Conservation (phyloP, 1,284 basidiomycete species). For the Apiotrichum veenhuisii region DNA sequence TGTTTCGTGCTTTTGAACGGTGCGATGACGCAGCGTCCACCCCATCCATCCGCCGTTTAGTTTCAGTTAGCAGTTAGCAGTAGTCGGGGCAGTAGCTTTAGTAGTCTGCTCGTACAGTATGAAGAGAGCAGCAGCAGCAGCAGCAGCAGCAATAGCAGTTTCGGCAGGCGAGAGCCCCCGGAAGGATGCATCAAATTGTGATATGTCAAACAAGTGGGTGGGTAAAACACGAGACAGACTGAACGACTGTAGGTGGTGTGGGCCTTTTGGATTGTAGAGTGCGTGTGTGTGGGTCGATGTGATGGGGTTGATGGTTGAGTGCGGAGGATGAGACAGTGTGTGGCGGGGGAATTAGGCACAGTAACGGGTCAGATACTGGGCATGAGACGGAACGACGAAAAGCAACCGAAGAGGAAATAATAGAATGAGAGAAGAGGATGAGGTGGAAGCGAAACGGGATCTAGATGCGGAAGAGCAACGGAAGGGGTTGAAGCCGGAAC, state of each 20-base stretch:
- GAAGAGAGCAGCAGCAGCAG: neutral
- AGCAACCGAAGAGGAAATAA: neutral
- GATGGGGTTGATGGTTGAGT: neutral
- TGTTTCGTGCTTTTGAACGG: no score
- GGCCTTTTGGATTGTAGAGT: neutral
- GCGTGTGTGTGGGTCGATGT: neutral
- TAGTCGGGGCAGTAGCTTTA: no score
- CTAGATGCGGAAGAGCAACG: neutral
- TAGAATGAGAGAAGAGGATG: neutral
- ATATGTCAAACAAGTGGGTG: neutral
- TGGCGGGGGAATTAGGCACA: neutral
- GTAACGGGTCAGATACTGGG: no score
- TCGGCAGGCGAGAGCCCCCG: neutral
- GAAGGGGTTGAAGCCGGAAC: no score
- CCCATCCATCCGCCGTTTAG: no score
- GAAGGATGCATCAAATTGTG: conserved; percentile 10
- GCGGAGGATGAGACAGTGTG: neutral
- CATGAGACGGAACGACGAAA: neutral
- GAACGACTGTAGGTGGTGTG: neutral
- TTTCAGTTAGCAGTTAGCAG: no score
- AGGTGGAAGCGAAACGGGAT: neutral
- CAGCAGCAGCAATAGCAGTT: neutral
- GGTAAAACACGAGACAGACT: no score
- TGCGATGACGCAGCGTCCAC: no score
- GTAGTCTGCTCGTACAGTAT: no score